Conservation (phyloP, 192 early-diverging fungal genomes). For the Coemansia sp. region DNA sequence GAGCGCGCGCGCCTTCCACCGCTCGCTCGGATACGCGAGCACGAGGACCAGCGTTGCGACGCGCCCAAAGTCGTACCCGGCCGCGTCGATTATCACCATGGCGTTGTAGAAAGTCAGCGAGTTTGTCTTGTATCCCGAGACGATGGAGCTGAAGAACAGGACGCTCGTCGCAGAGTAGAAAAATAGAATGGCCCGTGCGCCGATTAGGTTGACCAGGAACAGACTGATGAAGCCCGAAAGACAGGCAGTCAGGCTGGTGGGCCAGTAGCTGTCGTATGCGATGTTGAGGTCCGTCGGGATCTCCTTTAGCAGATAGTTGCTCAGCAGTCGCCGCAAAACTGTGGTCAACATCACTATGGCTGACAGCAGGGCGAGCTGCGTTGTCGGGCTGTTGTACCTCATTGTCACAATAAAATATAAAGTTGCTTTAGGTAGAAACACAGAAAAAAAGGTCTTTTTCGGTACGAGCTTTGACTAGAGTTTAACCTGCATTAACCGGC, state of each 20-base stretch:
- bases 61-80: conserved; percentile 24
- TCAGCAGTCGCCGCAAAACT: conserved; percentile 17
- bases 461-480: background rate
- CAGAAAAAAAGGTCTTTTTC: too few species aligned
- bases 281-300: conserved; percentile 27
- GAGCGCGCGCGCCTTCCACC: conserved; percentile 34
- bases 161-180: conserved; percentile 21
- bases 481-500: background rate
- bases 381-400: conserved; percentile 24
- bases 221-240: conserved; percentile 24
- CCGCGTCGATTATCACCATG: conserved; percentile 10
- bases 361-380: conserved; percentile 23
- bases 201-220: conserved; percentile 29
- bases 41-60: conserved; percentile 34
- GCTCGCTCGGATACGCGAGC: conserved; percentile 32
- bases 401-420: too few species aligned
- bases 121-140: conserved; percentile 16
- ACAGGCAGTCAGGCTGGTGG: conserved; percentile 24
- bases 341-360: conserved; percentile 21
- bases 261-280: conserved; percentile 24
- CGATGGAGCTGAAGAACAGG: conserved; percentile 21
- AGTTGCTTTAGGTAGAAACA: too few species aligned
- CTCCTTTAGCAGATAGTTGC: conserved; percentile 19
- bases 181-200: conserved; percentile 22
- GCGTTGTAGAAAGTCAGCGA: conserved; percentile 6